Percentiles rank a stretch among this genome's conserved stretches.
phyloP scores from a whole-genome alignment of 129 eudicot species.

The Ambrosia artemisiifolia region DNA sequence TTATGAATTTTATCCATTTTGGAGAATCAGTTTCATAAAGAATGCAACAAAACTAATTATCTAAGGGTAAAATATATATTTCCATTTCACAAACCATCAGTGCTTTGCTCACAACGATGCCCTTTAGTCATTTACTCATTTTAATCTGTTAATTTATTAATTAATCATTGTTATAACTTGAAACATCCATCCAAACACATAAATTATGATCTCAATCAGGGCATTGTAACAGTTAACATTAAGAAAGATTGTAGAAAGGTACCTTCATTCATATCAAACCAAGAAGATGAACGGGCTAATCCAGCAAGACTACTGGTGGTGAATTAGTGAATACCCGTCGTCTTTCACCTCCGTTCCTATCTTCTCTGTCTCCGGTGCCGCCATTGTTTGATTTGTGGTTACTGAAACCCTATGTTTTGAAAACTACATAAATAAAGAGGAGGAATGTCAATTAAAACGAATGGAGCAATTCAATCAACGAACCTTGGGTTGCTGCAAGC shows the following conservation, averaged over 20 bases:
- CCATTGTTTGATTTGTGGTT: too few species aligned
- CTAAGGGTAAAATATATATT: neutral
- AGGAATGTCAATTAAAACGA: too few species aligned
- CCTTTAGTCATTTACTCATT: neutral
- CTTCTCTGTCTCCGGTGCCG: too few species aligned
- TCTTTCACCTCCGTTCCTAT: too few species aligned
- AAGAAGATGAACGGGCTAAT: constrained; percentile 85
- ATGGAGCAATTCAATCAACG: too few species aligned
- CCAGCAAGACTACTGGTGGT: constrained; percentile 59
- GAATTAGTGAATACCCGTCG: too few species aligned
- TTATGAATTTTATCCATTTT: neutral
- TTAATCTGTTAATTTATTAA: neutral
- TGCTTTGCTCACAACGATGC: neutral
- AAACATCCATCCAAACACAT: neutral
- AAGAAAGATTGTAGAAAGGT: neutral
- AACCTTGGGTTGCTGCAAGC: too few species aligned
- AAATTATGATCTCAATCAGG: neutral
- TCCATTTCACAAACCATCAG: neutral
- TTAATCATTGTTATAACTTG: too few species aligned
- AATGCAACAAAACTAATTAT: neutral
- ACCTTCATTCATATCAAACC: constrained; percentile 98
- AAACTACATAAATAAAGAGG: too few species aligned
- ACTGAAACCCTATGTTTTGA: too few species aligned
- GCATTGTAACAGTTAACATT: neutral
- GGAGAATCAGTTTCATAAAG: neutral